phyloP scores from a whole-genome alignment of 2,329 filamentous ascomycete genomes.

The Alternaria panax region DNA sequence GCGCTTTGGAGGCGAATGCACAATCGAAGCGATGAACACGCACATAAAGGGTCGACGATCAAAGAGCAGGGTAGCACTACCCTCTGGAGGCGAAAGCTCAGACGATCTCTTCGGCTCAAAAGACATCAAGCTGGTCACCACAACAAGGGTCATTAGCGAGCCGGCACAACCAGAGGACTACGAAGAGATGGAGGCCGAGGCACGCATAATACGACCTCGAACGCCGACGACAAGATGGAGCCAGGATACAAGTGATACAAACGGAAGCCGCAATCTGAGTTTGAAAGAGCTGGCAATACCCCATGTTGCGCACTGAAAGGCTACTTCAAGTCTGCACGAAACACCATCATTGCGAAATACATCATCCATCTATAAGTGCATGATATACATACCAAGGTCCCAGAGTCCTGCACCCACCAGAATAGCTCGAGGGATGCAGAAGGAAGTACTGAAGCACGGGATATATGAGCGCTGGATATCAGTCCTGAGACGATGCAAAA shows the following conservation, averaged over 20 bases:
- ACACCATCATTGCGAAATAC: background rate
- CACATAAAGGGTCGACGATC: conserved; percentile 11
- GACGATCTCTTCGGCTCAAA: conserved; percentile 37
- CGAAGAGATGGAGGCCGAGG: conserved; percentile 43
- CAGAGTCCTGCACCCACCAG: background rate
- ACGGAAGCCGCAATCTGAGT: conserved; percentile 21
- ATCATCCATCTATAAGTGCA: background rate
- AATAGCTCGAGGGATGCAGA: too few relatives aligned
- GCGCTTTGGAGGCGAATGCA: conserved; percentile 57
- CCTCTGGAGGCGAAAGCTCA: conserved; percentile 29
- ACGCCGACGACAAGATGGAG: conserved; percentile 44
- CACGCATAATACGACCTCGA: conserved; percentile 32
- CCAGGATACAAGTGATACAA: conserved; percentile 32
- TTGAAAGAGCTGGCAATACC: conserved; percentile 15
- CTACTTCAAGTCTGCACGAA: background rate
- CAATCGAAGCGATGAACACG: conserved; percentile 46
- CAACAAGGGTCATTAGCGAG: conserved; percentile 44
- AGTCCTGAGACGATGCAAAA: background rate
- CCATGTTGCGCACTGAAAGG: conserved; percentile 12
- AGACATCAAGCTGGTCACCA: conserved; percentile 48
- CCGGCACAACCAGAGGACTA: conserved; percentile 43
- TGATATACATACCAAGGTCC: background rate
- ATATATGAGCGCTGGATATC: background rate
- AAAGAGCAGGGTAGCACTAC: conserved; percentile 28
- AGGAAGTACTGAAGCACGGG: background rate